Percentiles rank a stretch among this genome's conserved stretches.
Evolutionary conservation across 208 protist genomes (phyloP).

Genomic region (Strigomonas culicis): DNA sequence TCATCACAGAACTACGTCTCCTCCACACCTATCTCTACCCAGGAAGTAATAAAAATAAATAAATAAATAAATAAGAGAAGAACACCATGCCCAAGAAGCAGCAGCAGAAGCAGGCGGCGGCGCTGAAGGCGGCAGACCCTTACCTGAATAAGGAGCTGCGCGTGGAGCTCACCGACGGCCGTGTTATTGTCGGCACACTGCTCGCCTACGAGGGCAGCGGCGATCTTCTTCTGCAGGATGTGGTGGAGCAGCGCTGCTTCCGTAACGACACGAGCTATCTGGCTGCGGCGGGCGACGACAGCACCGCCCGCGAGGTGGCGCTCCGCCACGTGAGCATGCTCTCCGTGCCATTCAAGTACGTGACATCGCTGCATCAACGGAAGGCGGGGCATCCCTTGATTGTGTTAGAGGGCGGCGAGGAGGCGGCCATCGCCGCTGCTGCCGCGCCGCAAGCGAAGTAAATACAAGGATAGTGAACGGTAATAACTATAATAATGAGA

Average conservation of each 20-base stretch:
- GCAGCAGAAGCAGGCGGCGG: not conserved
- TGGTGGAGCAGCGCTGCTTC: conserved; percentile 65
- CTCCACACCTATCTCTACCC: not conserved
- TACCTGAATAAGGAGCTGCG: conserved; percentile 77
- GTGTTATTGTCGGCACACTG: conserved; percentile 63
- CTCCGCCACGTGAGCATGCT: conserved; percentile 43
- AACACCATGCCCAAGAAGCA: conserved; percentile 17
- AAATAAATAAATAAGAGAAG: conserved; percentile 5
- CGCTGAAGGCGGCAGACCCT: conserved; percentile 11
- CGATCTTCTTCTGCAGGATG: conserved; percentile 59
- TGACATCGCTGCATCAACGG: conserved; percentile 63
- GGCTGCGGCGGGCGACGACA: not conserved
- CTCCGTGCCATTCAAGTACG: conserved; percentile 68
- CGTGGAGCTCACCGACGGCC: conserved; percentile 71
- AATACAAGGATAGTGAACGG: too few relatives aligned
- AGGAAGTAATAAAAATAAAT: conserved; percentile 4
- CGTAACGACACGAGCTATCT: conserved; percentile 26
- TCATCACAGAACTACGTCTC: too few relatives aligned
- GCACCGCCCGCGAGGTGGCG: conserved; percentile 27
- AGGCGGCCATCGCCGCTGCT: conserved; percentile 12
- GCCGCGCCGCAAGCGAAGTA: conserved; percentile 1
- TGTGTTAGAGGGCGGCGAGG: not conserved
- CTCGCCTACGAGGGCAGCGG: conserved; percentile 74
- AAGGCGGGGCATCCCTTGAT: conserved; percentile 17
- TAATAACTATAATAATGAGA: conserved; percentile 1